phyloP scores from a whole-genome alignment of 805 yeast genomes.

The Saccharomycopsis microspora region DNA sequence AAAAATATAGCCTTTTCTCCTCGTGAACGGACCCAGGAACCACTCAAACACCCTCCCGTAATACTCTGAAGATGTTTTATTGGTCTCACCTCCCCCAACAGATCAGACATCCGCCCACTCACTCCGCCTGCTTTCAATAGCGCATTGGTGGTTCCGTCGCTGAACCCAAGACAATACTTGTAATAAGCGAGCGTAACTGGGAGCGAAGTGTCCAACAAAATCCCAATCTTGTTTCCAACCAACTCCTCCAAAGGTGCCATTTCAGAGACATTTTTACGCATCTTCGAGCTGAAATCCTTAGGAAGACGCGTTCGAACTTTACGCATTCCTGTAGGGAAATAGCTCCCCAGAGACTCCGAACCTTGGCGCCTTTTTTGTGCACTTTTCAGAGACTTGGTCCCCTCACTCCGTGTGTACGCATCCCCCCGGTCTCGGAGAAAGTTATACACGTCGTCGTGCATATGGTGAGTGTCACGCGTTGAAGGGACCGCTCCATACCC shows the following conservation, averaged over 20 bases:
- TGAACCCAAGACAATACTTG: slow-evolving; percentile 14
- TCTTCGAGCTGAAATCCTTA: slow-evolving; percentile 1
- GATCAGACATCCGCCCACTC: neutral
- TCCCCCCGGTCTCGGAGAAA: slow-evolving; percentile 11
- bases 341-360: neutral
- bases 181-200: slow-evolving; percentile 11
- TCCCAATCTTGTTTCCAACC: slow-evolving; percentile 12
- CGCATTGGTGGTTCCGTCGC: neutral
- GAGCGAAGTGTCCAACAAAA: slow-evolving; percentile 8
- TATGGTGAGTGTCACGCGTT: neutral
- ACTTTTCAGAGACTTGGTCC: neutral
- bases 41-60: slow-evolving; percentile 10
- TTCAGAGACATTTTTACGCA: slow-evolving; percentile 1
- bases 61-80: slow-evolving; percentile 5
- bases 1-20: neutral
- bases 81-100: neutral
- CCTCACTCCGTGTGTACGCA: neutral
- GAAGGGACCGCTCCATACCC: slow-evolving; percentile 14
- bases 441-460: slow-evolving; percentile 2
- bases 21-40: neutral
- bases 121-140: neutral
- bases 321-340: slow-evolving; percentile 1
- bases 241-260: slow-evolving; percentile 12
- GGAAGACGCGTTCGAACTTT: slow-evolving; percentile 11
- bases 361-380: neutral